Evolutionary conservation across 768 basidiomycete genomes (phyloP).

Genomic region (Hypholoma sublateritium): DNA sequence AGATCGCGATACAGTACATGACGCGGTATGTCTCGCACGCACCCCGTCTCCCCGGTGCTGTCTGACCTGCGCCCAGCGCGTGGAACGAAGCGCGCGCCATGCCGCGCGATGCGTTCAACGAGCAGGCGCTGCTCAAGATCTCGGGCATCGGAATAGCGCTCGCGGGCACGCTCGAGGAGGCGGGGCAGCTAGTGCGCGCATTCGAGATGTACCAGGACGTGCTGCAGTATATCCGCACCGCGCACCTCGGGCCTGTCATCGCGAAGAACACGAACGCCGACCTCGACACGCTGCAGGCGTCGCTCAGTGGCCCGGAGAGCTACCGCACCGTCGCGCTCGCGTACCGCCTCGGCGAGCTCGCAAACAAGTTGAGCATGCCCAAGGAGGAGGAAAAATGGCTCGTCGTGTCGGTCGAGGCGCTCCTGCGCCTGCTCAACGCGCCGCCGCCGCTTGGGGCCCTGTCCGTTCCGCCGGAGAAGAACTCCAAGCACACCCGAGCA

Average conservation of each 20-base stretch:
- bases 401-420: slow-evolving; percentile 40
- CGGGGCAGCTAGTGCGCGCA: slow-evolving; percentile 33
- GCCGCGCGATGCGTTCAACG: slow-evolving; percentile 33
- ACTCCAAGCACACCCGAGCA: slow-evolving; percentile 21
- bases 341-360: slow-evolving; percentile 45
- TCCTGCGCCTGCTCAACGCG: slow-evolving; percentile 34
- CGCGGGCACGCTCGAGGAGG: slow-evolving; percentile 53
- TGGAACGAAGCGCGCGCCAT: slow-evolving; percentile 52
- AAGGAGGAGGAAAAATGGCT: slow-evolving; percentile 44
- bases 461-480: not conserved
- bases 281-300: slow-evolving; percentile 13
- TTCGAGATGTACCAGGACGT: slow-evolving; percentile 40
- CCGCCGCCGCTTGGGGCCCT: slow-evolving; percentile 11
- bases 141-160: slow-evolving; percentile 66
- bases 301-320: slow-evolving; percentile 16
- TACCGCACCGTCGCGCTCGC: slow-evolving; percentile 40
- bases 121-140: slow-evolving; percentile 61
- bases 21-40: slow-evolving; percentile 40
- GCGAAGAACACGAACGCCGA: slow-evolving; percentile 13
- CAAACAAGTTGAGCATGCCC: slow-evolving; percentile 29
- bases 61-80: slow-evolving; percentile 29
- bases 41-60: not conserved
- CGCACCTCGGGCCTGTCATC: slow-evolving; percentile 15
- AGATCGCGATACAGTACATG: slow-evolving; percentile 51
- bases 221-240: slow-evolving; percentile 30